These are phyloP conservation scores for Tricladium varicosporioides DNA, from an alignment of 2,329 filamentous ascomycete species.

Conservation along the genomic window DNA sequence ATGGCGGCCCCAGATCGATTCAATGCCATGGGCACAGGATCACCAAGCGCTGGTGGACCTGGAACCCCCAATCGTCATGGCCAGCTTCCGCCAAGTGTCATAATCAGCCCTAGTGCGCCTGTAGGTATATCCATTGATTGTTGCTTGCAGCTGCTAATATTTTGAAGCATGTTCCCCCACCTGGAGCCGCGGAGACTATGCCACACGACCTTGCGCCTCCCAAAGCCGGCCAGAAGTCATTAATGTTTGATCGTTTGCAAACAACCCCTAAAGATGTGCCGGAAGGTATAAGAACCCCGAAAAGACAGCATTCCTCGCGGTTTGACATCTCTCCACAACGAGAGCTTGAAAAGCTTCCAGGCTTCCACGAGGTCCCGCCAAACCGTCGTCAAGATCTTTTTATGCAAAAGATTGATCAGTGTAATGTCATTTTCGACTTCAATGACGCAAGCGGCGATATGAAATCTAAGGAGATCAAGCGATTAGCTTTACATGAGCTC, in stretches of 20 bases:
- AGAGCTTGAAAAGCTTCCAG: conserved; percentile 94
- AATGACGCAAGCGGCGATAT: conserved; percentile 97
- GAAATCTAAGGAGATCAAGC: conserved; percentile 99
- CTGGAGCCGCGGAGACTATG: conserved; percentile 95
- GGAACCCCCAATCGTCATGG: conserved; percentile 64
- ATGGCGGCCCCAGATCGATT: conserved; percentile 43
- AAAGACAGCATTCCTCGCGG: conserved; percentile 93
- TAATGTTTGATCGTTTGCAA: conserved; percentile 85
- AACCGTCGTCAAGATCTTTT: conserved; percentile 94
- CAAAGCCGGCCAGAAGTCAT: conserved; percentile 84
- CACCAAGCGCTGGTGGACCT: conserved; percentile 44
- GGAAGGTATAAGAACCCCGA: conserved; percentile 91
- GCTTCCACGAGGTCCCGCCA: conserved; percentile 95
- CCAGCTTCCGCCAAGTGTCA: conserved; percentile 76
- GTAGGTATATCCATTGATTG: conserved; percentile 51
- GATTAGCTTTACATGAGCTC: conserved; percentile 89
- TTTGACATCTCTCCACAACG: conserved; percentile 97
- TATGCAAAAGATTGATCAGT: conserved; percentile 99
- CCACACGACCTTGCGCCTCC: conserved; percentile 93
- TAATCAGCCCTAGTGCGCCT: conserved; percentile 92
- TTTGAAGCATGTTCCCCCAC: conserved; percentile 79
- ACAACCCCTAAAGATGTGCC: conserved; percentile 95
- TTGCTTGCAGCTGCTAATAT: conserved; percentile 4
- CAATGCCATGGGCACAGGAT: conserved; percentile 36
- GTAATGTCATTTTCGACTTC: conserved; percentile 99